These are phyloP conservation scores for Quercus rubra DNA, from an alignment of 306 rosid species.

Conservation along the genomic window DNA sequence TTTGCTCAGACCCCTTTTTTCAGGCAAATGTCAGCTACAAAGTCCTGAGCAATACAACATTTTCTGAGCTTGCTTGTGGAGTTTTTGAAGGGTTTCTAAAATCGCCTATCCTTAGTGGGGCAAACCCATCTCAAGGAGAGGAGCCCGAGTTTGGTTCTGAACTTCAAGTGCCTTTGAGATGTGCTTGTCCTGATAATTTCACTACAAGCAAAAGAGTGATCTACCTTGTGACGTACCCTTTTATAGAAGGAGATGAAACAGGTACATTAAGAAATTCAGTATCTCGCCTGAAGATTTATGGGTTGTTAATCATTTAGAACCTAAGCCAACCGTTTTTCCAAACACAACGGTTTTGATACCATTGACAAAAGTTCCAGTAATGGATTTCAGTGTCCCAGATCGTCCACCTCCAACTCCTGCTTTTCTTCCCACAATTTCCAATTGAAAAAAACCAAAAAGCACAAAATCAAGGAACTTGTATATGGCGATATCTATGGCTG, in stretches of 20 bases:
- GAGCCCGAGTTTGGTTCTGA: constrained; percentile 24
- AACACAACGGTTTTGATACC: constrained; percentile 51
- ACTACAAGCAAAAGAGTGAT: constrained; percentile 15
- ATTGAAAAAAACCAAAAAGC: background rate
- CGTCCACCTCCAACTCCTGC: constrained; percentile 54
- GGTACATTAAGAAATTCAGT: constrained; percentile 28
- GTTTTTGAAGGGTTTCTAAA: constrained; percentile 61
- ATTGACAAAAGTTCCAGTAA: constrained; percentile 14
- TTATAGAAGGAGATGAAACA: constrained; percentile 31
- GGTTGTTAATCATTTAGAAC: constrained; percentile 24
- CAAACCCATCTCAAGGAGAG: constrained; percentile 26
- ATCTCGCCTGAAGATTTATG: constrained; percentile 38
- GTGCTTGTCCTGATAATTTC: constrained; percentile 43
- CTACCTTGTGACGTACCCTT: constrained; percentile 62
- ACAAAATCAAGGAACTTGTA: constrained; percentile 25
- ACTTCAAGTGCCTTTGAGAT: constrained; percentile 48
- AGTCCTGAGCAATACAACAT: constrained; percentile 24
- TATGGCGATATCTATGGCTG: constrained; percentile 44
- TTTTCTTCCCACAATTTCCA: constrained; percentile 46
- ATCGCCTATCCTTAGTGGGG: constrained; percentile 26
- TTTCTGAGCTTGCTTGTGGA: constrained; percentile 43
- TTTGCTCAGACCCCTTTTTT: constrained; percentile 45
- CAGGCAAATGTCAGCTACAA: constrained; percentile 35
- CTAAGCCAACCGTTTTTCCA: constrained; percentile 29
- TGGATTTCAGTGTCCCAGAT: constrained; percentile 27